Base-by-base conservation (phyloP, 257 asterid genomes). In the Forsythia viridissima region DNA sequence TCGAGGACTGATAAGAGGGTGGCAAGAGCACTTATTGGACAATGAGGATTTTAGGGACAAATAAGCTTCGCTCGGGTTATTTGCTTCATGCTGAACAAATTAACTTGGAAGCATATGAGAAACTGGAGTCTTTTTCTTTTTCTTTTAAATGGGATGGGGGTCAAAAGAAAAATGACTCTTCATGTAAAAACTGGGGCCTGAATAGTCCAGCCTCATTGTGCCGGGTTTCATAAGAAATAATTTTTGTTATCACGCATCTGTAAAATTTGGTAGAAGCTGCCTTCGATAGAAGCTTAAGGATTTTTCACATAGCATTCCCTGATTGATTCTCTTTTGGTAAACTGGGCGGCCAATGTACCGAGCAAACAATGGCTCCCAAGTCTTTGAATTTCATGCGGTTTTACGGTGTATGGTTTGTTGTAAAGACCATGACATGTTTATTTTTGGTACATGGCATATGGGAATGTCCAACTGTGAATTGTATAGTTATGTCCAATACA, bases 41-140 rank as follows among this genome's bases (percentile, higher is more conserved):
- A 24, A 34, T 61, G 57, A 43, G 67, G 48, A 39, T 5, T 57
- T 48, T 52, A 18, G 41, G 76, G 67, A 43, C 9, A 18, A 15
- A 16, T 2, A 52, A 52, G 57, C 67, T 63, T 16, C 67, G 72
- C 38, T 61, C 51, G 37, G 65, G 51, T 74, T 55, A 51, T n/a
- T 77, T 65, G 48, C 24, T 70, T 77, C 65, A 12, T 24, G 44
- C 71, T 43, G 66, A 78, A 77, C 21, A 65, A 40, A 34, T 51
- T 51, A 21, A 46, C 30, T 36, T 1, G 61, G 46, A 41, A 81
- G 72, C 66, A 72, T 30, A 30, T 42, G 51, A 65, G 40, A 39
- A 30, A 48, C 61, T 11, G 40, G 40, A 43, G 71, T 66, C 73
- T 57, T 40, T 6, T 75, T 61, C 7, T 7, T 21, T 59, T 61